phyloP scores from a whole-genome alignment of 2,329 filamentous ascomycete species.

The Purpureocillium lavendulum region DNA sequence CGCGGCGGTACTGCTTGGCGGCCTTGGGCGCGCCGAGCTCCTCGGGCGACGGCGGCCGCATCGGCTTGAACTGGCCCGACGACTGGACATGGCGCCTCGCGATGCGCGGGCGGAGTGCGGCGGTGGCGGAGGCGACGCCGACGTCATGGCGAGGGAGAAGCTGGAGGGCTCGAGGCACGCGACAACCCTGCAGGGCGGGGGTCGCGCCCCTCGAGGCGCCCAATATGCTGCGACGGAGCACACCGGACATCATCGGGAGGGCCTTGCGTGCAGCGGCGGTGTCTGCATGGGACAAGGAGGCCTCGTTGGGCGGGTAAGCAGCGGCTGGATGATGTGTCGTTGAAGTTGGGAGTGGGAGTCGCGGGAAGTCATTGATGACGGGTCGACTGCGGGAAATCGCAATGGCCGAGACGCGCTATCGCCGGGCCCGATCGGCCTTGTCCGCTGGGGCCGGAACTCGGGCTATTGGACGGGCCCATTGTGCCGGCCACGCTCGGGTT shows the following conservation, averaged over 20 bases:
- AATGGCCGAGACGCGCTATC: too few relatives aligned
- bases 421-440: too few relatives aligned
- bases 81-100: slow-evolving; percentile 19
- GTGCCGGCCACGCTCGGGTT: too few relatives aligned
- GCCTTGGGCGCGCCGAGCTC: slow-evolving; percentile 65
- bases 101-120: slow-evolving; percentile 1
- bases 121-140: slow-evolving; percentile 1
- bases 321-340: too few relatives aligned
- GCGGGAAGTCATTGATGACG: too few relatives aligned
- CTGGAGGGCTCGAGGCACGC: slow-evolving; percentile 4
- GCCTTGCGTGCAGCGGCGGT: slow-evolving; percentile 3
- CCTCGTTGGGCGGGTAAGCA: too few relatives aligned
- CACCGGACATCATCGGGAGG: slow-evolving; percentile 12
- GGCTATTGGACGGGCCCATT: too few relatives aligned
- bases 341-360: too few relatives aligned
- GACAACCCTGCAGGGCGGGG: slow-evolving; percentile 8
- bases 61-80: slow-evolving; percentile 47
- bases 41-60: slow-evolving; percentile 69
- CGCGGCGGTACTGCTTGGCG: slow-evolving; percentile 62
- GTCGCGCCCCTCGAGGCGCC: slow-evolving; percentile 10
- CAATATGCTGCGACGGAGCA: slow-evolving; percentile 19
- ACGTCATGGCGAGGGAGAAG: not conserved
- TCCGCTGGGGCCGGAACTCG: too few relatives aligned
- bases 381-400: too few relatives aligned
- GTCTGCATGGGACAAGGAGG: slow-evolving; percentile 4